Percentiles rank a stretch among this genome's conserved stretches.
phyloP scores from a whole-genome alignment of 345 rosid species.

The Acer saccharum region DNA sequence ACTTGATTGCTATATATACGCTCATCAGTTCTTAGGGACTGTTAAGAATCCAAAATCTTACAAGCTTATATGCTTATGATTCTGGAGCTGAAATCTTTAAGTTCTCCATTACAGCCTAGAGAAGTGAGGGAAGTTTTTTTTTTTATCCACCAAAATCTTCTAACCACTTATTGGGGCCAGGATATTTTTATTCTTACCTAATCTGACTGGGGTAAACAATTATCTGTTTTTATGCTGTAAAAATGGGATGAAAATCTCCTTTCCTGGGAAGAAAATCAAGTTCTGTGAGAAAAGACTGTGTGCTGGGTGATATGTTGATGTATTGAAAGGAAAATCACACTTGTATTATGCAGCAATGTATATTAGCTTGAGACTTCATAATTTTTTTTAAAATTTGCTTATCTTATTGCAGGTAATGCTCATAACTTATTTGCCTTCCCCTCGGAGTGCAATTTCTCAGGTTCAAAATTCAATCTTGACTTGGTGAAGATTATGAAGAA shows the following conservation, averaged over 20 bases:
- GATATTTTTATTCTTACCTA: neutral
- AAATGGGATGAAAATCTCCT: neutral
- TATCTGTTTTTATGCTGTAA: neutral
- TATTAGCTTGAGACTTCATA: neutral
- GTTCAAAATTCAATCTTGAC: constrained; percentile 73
- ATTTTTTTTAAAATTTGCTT: neutral
- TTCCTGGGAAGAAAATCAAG: neutral
- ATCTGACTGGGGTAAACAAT: neutral
- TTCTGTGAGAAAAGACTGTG: neutral
- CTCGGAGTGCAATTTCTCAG: constrained; percentile 97
- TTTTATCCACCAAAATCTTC: no score
- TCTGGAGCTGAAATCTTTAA: neutral
- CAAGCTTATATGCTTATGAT: neutral
- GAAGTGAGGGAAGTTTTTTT: neutral
- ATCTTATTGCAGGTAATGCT: constrained; percentile 58
- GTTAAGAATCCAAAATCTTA: neutral
- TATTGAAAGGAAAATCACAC: neutral
- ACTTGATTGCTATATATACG: neutral
- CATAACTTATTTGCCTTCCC: constrained; percentile 89
- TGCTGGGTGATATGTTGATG: no score
- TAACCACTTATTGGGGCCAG: neutral
- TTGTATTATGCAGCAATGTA: neutral
- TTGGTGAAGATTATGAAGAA: constrained; percentile 73
- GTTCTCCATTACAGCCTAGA: neutral
- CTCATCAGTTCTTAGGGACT: neutral